A percentile compares a stretch with the other conserved stretches of the same genome.
phyloP scores from a whole-genome alignment of 768 basidiomycete species.

The Dacryopinax primogenitus region DNA sequence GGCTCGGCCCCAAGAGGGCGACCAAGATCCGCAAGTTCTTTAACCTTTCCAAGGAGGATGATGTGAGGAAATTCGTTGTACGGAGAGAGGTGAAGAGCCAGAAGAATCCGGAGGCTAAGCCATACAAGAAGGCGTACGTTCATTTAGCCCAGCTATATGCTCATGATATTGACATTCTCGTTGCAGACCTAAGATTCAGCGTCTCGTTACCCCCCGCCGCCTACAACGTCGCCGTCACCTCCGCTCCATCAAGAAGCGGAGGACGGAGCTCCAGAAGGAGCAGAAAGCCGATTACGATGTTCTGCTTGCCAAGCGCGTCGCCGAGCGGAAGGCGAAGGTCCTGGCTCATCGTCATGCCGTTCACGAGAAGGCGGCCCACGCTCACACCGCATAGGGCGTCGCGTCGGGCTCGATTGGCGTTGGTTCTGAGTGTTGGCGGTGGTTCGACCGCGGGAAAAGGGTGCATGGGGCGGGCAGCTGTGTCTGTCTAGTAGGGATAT shows the following conservation, averaged over 20 bases:
- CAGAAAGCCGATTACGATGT: slow-evolving; percentile 89
- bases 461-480: neutral
- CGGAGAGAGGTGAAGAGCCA: slow-evolving; percentile 74
- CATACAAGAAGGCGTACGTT: slow-evolving; percentile 85
- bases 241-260: slow-evolving; percentile 72
- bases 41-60: slow-evolving; percentile 94
- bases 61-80: slow-evolving; percentile 95
- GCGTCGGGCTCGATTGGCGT: neutral
- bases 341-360: neutral
- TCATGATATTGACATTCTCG: neutral
- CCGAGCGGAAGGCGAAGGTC: slow-evolving; percentile 85
- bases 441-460: slow-evolving; percentile 1
- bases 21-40: slow-evolving; percentile 97
- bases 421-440: too few relatives aligned
- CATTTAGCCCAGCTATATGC: neutral
- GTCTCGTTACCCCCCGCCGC: slow-evolving; percentile 86
- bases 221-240: slow-evolving; percentile 95
- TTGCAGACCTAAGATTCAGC: slow-evolving; percentile 84
- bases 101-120: slow-evolving; percentile 85
- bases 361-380: neutral
- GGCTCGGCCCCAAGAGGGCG: slow-evolving; percentile 92
- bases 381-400: neutral
- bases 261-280: slow-evolving; percentile 84
- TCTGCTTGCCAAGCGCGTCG: slow-evolving; percentile 74
- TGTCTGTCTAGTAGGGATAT: neutral